phyloP scores from a whole-genome alignment of 495 filamentous ascomycete genomes.

The Usnea hakonensis region DNA sequence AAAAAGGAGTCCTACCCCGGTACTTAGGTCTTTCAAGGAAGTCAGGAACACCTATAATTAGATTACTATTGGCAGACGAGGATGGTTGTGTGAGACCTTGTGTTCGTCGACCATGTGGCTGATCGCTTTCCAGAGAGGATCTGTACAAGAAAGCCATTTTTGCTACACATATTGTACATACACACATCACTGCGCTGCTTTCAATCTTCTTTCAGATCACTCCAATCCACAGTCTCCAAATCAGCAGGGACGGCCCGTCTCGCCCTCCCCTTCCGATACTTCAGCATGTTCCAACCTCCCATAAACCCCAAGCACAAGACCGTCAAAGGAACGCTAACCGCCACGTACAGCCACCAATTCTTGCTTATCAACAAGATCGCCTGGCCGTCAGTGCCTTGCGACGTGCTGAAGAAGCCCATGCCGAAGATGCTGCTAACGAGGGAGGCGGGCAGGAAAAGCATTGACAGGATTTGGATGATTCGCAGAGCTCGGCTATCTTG shows the following conservation, averaged over 20 bases:
- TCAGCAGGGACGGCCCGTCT: too few relatives aligned
- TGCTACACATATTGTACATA: too few relatives aligned
- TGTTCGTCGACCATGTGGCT: too few relatives aligned
- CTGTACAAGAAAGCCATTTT: too few relatives aligned
- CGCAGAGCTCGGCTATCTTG: conserved; percentile 13
- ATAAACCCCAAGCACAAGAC: conserved; percentile 4
- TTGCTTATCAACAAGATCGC: conserved; percentile 8
- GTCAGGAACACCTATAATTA: too few relatives aligned
- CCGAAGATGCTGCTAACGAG: conserved; percentile 16
- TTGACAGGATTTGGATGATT: conserved; percentile 14
- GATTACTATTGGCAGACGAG: too few relatives aligned
- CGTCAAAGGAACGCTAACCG: conserved; percentile 8
- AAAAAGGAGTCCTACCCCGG: too few relatives aligned
- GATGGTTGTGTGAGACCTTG: too few relatives aligned
- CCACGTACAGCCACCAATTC: conserved; percentile 11
- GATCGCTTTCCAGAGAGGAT: too few relatives aligned
- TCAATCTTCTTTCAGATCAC: not conserved
- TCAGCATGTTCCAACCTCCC: not conserved
- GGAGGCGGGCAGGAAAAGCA: conserved; percentile 14
- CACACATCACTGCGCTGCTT: not conserved
- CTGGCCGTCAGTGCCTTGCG: conserved; percentile 4
- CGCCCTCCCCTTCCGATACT: not conserved
- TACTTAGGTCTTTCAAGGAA: too few relatives aligned
- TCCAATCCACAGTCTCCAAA: not conserved
- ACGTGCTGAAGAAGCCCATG: conserved; percentile 15